Evolutionary conservation across 371 early-diverging fungal genomes (phyloP), one percentile per base, ranked within the genome.

Genomic region (Paramicrosporidium saccamoebae): DNA sequence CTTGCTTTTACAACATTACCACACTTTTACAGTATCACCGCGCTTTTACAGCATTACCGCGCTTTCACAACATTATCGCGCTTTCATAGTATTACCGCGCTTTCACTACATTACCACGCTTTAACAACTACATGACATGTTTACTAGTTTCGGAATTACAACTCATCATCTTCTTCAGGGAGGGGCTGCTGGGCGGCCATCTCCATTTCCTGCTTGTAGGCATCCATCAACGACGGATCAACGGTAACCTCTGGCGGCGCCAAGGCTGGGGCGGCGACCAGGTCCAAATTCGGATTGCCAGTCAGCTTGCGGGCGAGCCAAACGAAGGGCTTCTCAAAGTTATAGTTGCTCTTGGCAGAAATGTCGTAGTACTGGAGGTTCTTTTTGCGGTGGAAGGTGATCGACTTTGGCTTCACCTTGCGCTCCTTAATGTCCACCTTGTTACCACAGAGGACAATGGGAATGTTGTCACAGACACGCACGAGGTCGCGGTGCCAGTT

Each of bases 401-500:
- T 90, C 36, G 71, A 60, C 59, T 94, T 94, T 34, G 92, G 82
- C 68, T 96, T 94, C 27, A 95, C 96, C 58, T 96, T 97, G 47
- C 98, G 84, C 50, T 98, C 95, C 69, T 86, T 84, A 47, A 92
- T 68, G 51, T 99, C 98, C 29, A 97, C 92, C 61, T 99, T 99
- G 75, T 99, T 99, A 44, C 97, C 99, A 58, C 92, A 88, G 18
- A 99, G 69, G 41, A 98, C 90, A 42, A 98, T 92, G 18, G 98
- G 98, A 46, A 98, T 81, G 62, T 82, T 86, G 46, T 96, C 94
- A 51, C 92, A 94, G 25, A 86, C 92, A 39, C 90, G 74, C 37
- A 86, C 77, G 18, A 94, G 59, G 50, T 92, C 94, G 51, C 86
- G 73, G 47, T 97, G 92, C 97, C 98, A 96, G 69, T 84, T 94